Base-by-base conservation (phyloP, 257 asterid species). In the Solanum dulcamara region DNA sequence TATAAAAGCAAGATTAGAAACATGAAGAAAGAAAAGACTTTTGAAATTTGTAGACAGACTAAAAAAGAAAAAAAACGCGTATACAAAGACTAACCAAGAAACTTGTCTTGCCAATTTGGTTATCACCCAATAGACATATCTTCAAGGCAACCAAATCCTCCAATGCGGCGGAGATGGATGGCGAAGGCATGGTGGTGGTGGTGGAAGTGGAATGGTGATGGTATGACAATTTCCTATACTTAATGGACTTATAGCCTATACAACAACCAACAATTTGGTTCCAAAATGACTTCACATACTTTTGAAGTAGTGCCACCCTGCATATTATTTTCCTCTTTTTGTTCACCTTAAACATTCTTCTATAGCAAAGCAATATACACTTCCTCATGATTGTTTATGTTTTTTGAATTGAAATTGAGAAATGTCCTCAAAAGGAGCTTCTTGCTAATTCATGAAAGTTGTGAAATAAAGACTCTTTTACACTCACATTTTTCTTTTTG, bases 111-210 rank as follows among this genome's bases (percentile, higher is more conserved):
- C 98, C 98, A 59, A 89, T 90, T 57, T 88, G 88, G 62, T 85
- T 53, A 89, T 94, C 98, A 13, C 98, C 98, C 28, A 92, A 88
- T 66, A 94, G 85, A 46, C 94, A 81, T 20, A 94, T 94, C 93
- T 93, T 94, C 84, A 93, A 80, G 0, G 92, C 28, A 28, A 94
- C 98, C 71, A 93, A 87, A 88, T 94, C 97, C 40, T 46, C 83
- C 11, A 96, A 88, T 0, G 93, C 10, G 15, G 60, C 28, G 14
- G 87, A 26, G 22, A 70, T 6, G 11, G 77, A 83, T 24, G 81
- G 87, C 14, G 80, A 48, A 4, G 48, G 37, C 3, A 51, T 38
- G 75, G 82, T 60, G 88, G 87, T 13, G 83, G 86, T 4, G 72
- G 75, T 37, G 81, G 77, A 7, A 6, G 85, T 15, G 11, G 89